Percentiles rank a stretch among this genome's conserved stretches.
Evolutionary conservation across 2,329 filamentous ascomycete species (phyloP).

Genomic region (Helicocarpus griseus): DNA sequence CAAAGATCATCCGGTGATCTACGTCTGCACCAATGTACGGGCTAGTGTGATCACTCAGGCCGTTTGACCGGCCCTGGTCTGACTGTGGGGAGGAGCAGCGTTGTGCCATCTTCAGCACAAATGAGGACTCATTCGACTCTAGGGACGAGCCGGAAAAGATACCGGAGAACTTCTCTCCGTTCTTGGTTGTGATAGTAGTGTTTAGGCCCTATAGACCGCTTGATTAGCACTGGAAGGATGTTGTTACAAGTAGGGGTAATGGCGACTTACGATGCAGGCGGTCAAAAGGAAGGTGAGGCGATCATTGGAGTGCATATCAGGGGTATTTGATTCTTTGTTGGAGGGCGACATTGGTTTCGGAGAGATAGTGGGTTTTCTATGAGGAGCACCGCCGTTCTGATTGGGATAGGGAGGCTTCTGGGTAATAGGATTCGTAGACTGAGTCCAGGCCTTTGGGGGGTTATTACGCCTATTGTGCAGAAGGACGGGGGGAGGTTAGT

Average conservation of each 20-base stretch:
- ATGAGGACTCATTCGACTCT: constrained; percentile 43
- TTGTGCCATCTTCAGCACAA: constrained; percentile 59
- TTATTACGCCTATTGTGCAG: constrained; percentile 37
- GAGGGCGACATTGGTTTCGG: constrained; percentile 25
- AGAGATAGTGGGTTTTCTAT: constrained; percentile 31
- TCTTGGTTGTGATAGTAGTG: constrained; percentile 48
- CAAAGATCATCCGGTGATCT: constrained; percentile 49
- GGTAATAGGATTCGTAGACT: constrained; percentile 52
- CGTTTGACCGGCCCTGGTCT: constrained; percentile 30
- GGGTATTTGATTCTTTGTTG: constrained; percentile 41
- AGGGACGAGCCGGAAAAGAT: constrained; percentile 49
- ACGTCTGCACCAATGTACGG: constrained; percentile 35
- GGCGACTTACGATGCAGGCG: constrained; percentile 47
- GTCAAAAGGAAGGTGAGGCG: constrained; percentile 50
- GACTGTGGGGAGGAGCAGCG: constrained; percentile 25
- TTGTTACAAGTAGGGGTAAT: background rate
- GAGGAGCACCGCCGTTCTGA: constrained; percentile 45
- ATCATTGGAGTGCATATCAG: constrained; percentile 52
- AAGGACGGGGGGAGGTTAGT: background rate
- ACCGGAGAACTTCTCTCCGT: constrained; percentile 52
- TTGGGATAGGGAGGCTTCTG: constrained; percentile 42
- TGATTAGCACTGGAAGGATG: constrained; percentile 2
- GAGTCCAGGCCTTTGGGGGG: constrained; percentile 51
- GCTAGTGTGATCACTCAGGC: constrained; percentile 29
- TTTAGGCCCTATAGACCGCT: constrained; percentile 40